Evolutionary conservation across 2,329 filamentous ascomycete species (phyloP), one percentile per base, ranked within the genome.

Genomic region (Zalaria sp.): DNA sequence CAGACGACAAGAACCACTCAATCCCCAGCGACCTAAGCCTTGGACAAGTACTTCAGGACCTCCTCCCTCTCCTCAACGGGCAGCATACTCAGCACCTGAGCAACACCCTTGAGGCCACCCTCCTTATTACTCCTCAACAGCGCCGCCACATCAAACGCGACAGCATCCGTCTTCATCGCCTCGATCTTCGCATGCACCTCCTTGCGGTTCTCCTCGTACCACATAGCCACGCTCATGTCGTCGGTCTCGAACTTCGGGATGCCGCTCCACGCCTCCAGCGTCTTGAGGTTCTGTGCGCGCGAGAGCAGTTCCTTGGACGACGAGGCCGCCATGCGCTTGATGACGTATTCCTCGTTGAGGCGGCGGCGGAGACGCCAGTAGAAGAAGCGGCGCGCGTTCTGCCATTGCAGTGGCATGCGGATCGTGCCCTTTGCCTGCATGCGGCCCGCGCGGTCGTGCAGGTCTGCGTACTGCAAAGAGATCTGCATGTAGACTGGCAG

Each of bases 371-470:
- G 81, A 65, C 91, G 89, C 91, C 93, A 98, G 82, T 96, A 98
- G 74, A 98, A 96, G 84, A 91, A 96, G 58, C 89, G 82, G 50
- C 91, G 81, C 6, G 89, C 81, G 54, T 94, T 83, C 60, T 77
- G 72, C 91, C 89, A 96, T 56, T 81, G 75, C 34, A 98, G 73
- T 8, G 79, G 68, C 54, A 83, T 76, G 48, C 91, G 86, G 56
- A 98, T 94, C 43, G 83, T 81, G 47, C 87, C 83, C 79, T 98
- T 98, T 64, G 91, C 91, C 70, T 94, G 78, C 91, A 98, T 98
- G 66, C 91, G 86, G 45, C 88, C 91, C 35, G 91, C 81, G 37
- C 91, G 88, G 64, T 98, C 91, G 69, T 98, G 91, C 39, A 98
- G 75, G 63, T 98, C 91, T 46, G 91, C 89, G 54, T 94, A 98